These are phyloP conservation scores for Mycena latifolia DNA, from an alignment of 768 basidiomycete genomes.

Conservation along the genomic window DNA sequence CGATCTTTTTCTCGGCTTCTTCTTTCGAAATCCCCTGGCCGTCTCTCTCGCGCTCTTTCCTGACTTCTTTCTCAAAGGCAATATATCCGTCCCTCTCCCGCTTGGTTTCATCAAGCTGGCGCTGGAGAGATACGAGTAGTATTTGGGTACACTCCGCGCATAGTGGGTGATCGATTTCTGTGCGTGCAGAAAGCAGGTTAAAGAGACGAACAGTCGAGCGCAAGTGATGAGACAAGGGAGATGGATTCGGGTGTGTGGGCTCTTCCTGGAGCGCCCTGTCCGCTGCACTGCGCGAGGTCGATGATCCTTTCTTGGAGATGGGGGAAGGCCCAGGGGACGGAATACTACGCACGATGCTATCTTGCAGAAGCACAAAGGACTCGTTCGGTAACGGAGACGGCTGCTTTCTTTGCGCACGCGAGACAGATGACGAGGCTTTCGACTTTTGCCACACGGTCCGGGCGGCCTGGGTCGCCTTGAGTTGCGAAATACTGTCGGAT, in stretches of 20 bases:
- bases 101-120: constrained; percentile 89
- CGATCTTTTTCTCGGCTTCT: constrained; percentile 80
- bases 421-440: constrained; percentile 54
- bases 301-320: constrained; percentile 57
- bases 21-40: constrained; percentile 69
- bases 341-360: constrained; percentile 81
- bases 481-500: constrained; percentile 52
- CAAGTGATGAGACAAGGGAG: constrained; percentile 83
- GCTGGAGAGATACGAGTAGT: constrained; percentile 79
- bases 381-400: constrained; percentile 76
- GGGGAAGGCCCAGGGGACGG: constrained; percentile 65
- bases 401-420: constrained; percentile 73
- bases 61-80: constrained; percentile 90
- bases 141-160: constrained; percentile 95
- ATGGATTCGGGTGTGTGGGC: constrained; percentile 69
- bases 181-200: constrained; percentile 80
- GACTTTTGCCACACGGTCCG: constrained; percentile 73
- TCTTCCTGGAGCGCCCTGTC: constrained; percentile 54
- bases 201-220: constrained; percentile 82
- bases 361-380: constrained; percentile 92
- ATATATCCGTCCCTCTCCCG: constrained; percentile 94
- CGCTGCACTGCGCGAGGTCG: constrained; percentile 49
- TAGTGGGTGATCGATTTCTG: constrained; percentile 92
- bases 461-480: constrained; percentile 60
- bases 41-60: constrained; percentile 84